Evolutionary conservation across 2,329 filamentous ascomycete species (phyloP), one percentile per base, ranked within the genome.

Genomic region (Cladorrhinum sp.): DNA sequence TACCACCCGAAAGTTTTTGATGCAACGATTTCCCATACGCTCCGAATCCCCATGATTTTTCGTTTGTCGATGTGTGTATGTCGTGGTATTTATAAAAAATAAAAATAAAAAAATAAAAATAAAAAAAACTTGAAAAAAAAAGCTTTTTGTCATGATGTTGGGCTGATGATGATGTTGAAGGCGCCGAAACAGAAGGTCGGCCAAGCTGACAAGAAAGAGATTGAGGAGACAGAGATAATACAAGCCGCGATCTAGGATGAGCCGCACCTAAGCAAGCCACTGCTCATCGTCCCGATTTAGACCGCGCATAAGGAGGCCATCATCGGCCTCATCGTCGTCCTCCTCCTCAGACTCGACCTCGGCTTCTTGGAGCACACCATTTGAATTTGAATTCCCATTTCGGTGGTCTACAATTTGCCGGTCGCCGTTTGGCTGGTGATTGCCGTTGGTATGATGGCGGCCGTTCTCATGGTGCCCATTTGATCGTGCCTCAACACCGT

Each of bases 221-320:
- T 18, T 46, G 4, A 46, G 3, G 42, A 46, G 42, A 46, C n/a
- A 20, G 18, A 42, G 14, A 21, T 46, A 9, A 10, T 36, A 14
- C 42, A 18, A 21, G 16, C 21, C 21, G 23, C 54, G 33, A 24
- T 53, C 26, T 12, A 20, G 52, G 14, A 23, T 12, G 24, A 57
- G 24, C 26, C n/a, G 36, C 39, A 4, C 56, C 60, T 71, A 85
- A 59, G 82, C 83, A 64, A 86, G 76, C 83, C 83, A 86, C 65
- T 83, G 79, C 70, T 86, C 82, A 65, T 86, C 83, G 58, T 82
- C 79, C 64, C 84, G 76, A 71, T 84, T 84, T 46, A 80, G 74
- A 2, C 80, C 81, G 60, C 79, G 78, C 82, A 86, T 86, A 26
- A 84, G 75, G 8, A 86, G 74, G 0, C 82, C 83, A 2, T 86